Evolutionary conservation across 2,329 filamentous ascomycete genomes (phyloP).

Genomic region (Graphium sp.): DNA sequence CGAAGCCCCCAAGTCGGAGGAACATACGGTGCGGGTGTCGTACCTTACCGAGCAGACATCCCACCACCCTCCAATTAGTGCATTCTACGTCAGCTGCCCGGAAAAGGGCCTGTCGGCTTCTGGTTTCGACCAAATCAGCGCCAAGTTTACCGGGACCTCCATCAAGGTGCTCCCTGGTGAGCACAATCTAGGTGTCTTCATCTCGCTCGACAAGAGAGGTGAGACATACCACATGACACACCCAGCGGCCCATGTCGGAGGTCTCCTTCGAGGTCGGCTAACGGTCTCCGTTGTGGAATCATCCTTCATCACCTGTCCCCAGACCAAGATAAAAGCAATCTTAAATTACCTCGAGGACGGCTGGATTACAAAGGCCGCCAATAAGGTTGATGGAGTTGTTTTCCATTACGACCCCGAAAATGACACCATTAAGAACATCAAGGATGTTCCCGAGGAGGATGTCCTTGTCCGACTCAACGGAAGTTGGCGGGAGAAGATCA

Average conservation of each 20-base stretch:
- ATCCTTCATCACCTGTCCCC: constrained; percentile 77
- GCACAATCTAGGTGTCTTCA: constrained; percentile 92
- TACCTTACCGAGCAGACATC: constrained; percentile 97
- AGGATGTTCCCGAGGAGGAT: constrained; percentile 74
- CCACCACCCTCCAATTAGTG: constrained; percentile 92
- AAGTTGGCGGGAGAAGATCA: constrained; percentile 62
- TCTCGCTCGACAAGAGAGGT: constrained; percentile 64
- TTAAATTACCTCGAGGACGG: constrained; percentile 87
- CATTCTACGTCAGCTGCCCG: constrained; percentile 85
- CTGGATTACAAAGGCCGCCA: constrained; percentile 82
- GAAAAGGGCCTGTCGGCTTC: constrained; percentile 76
- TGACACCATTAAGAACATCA: constrained; percentile 63
- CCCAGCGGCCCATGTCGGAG: constrained; percentile 81
- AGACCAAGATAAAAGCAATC: constrained; percentile 82
- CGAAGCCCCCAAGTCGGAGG: constrained; percentile 19
- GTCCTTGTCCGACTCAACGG: constrained; percentile 70
- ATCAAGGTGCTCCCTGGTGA: constrained; percentile 82
- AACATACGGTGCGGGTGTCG: constrained; percentile 56
- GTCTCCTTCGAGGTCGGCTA: constrained; percentile 71
- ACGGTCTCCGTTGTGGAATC: constrained; percentile 81
- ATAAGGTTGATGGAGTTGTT: constrained; percentile 78
- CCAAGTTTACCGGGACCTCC: constrained; percentile 93
- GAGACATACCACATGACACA: constrained; percentile 94
- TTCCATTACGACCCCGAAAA: constrained; percentile 83
- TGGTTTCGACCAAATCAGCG: constrained; percentile 90